Conservation (phyloP, 495 filamentous ascomycete species). For the Podospora pseudocomata region DNA sequence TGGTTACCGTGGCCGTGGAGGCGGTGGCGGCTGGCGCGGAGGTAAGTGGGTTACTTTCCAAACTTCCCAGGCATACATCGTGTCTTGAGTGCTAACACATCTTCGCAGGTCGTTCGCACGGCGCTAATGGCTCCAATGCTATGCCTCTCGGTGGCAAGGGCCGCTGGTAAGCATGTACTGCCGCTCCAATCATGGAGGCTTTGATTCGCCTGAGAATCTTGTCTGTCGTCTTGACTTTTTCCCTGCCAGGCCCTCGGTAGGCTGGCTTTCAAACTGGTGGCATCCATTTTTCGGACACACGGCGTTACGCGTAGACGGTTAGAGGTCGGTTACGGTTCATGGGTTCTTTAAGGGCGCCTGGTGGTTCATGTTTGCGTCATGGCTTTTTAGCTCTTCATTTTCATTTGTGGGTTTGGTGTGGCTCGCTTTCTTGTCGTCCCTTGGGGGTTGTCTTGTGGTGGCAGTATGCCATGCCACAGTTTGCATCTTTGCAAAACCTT, state of each 20-base stretch:
- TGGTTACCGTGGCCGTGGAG: constrained; percentile 42
- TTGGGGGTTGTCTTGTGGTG: not conserved
- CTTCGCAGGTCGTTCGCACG: constrained; percentile 22
- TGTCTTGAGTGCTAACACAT: constrained; percentile 15
- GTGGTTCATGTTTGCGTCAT: constrained; percentile 11
- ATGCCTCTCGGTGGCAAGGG: constrained; percentile 43
- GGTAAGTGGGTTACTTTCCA: constrained; percentile 37
- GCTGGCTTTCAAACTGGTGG: constrained; percentile 8
- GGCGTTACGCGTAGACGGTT: constrained; percentile 24
- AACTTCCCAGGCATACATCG: not conserved
- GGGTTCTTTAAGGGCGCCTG: constrained; percentile 4
- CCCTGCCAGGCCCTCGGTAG: constrained; percentile 2
- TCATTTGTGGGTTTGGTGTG: not conserved
- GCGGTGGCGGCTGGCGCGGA: constrained; percentile 35
- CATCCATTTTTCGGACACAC: constrained; percentile 16
- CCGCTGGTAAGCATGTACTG: constrained; percentile 40
- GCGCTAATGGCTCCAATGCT: constrained; percentile 41
- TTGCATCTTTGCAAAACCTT: not conserved
- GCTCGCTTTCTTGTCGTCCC: not conserved
- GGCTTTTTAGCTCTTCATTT: constrained; percentile 2
- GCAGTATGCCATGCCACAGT: not conserved
- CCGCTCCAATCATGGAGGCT: constrained; percentile 5
- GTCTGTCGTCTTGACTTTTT: not conserved
- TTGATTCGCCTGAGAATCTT: not conserved
- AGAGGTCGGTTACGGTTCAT: constrained; percentile 23